These are phyloP conservation scores for Globisporangium perplexum DNA, from an alignment of 352 stramenopile species.

Conservation along the genomic window DNA sequence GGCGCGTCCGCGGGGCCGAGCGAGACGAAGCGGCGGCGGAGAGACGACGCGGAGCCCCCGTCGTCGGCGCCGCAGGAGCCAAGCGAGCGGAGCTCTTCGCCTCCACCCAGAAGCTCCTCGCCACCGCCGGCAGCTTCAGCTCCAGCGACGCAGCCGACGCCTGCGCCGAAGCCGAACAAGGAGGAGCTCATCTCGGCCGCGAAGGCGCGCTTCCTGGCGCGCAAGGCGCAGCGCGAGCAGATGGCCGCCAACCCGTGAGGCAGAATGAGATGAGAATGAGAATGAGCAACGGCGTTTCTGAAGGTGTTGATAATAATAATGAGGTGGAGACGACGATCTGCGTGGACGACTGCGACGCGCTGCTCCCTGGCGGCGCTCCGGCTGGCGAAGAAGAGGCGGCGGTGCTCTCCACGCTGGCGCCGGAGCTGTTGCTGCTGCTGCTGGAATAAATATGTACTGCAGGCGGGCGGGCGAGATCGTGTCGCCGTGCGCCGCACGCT, in stretches of 20 bases:
- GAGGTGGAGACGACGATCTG: no score
- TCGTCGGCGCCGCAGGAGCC: no score
- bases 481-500: neutral
- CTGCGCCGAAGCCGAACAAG: constrained; percentile 34
- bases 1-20: constrained; percentile 2
- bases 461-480: neutral
- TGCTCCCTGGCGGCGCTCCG: no score
- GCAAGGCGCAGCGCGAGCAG: constrained; percentile 55
- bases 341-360: no score
- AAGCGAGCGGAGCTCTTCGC: neutral
- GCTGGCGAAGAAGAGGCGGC: no score
- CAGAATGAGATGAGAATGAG: no score
- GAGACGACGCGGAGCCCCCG: neutral
- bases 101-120: neutral
- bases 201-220: constrained; percentile 77
- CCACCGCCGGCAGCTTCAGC: neutral
- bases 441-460: constrained; percentile 14
- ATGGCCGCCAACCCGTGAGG: neutral
- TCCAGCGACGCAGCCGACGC: constrained; percentile 2
- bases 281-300: neutral
- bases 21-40: constrained; percentile 14
- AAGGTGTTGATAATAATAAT: no score
- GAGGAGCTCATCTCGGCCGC: constrained; percentile 77
- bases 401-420: no score
- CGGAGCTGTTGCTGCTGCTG: neutral